Evolutionary conservation across 495 filamentous ascomycete species (phyloP).

Genomic region (Penicillium maclennaniae): DNA sequence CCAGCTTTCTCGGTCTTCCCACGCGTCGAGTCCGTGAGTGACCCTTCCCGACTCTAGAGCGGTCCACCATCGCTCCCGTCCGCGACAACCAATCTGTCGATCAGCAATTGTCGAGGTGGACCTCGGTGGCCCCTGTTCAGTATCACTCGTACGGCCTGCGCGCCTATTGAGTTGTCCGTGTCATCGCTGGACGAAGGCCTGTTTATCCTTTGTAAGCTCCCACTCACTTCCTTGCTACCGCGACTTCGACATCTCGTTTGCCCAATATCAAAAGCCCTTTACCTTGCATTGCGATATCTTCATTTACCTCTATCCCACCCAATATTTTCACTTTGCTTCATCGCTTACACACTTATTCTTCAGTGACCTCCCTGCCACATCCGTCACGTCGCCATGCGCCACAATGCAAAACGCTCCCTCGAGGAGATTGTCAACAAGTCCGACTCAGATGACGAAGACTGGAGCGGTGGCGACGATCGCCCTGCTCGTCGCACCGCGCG

Average conservation of each 20-base stretch:
- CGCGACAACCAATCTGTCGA: constrained; percentile 11
- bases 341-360: constrained; percentile 10
- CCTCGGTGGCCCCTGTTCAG: background rate
- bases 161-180: background rate
- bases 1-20: constrained; percentile 6
- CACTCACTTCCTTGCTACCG: constrained; percentile 3
- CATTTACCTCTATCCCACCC: no score
- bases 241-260: background rate
- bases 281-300: background rate
- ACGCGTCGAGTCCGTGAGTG: constrained; percentile 26
- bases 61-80: constrained; percentile 23
- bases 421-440: constrained; percentile 77
- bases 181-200: constrained; percentile 14
- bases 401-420: constrained; percentile 60
- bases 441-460: constrained; percentile 80
- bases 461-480: constrained; percentile 41
- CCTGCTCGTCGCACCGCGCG: constrained; percentile 29
- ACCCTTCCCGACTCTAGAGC: constrained; percentile 17
- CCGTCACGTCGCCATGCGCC: constrained; percentile 26
- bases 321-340: background rate
- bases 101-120: constrained; percentile 21
- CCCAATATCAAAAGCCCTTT: background rate
- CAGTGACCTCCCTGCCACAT: constrained; percentile 10
- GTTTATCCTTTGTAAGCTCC: constrained; percentile 15
- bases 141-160: background rate